phyloP scores from a whole-genome alignment of 371 early-diverging fungal genomes.

The Blastocladiella emersonii region DNA sequence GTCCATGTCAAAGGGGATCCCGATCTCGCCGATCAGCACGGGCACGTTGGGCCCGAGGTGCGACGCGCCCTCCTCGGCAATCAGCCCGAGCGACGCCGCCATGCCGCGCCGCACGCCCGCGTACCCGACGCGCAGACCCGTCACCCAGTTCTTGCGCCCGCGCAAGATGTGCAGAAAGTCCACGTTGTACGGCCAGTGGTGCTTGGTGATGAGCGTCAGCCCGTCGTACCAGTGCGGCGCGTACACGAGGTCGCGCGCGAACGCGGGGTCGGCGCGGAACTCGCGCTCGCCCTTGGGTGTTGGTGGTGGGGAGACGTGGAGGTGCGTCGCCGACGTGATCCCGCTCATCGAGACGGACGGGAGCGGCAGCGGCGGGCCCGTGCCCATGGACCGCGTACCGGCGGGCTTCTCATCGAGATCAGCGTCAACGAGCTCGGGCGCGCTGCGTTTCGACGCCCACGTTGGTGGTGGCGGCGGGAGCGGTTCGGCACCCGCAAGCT shows the following conservation, averaged over 20 bases:
- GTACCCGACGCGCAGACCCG: conserved; percentile 43
- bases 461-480: too few species aligned
- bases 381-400: too few species aligned
- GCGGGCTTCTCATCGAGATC: too few species aligned
- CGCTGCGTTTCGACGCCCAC: too few species aligned
- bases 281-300: too few species aligned
- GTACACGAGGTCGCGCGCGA: conserved; percentile 26
- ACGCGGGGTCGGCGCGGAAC: too few species aligned
- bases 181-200: conserved; percentile 43
- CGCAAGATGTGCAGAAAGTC: conserved; percentile 49
- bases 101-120: conserved; percentile 37
- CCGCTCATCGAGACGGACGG: too few species aligned
- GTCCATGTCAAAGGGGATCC: conserved; percentile 59
- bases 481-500: too few species aligned
- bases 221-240: conserved; percentile 69
- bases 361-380: too few species aligned
- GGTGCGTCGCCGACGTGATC: too few species aligned
- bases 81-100: conserved; percentile 35
- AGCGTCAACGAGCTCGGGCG: too few species aligned
- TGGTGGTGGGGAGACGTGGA: too few species aligned
- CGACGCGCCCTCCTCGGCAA: conserved; percentile 33
- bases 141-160: conserved; percentile 17
- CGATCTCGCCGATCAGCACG: conserved; percentile 47
- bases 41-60: conserved; percentile 19
- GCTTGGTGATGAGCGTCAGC: conserved; percentile 46